Base-by-base conservation (phyloP, 2,329 filamentous ascomycete species). In the Cordyceps javanica region DNA sequence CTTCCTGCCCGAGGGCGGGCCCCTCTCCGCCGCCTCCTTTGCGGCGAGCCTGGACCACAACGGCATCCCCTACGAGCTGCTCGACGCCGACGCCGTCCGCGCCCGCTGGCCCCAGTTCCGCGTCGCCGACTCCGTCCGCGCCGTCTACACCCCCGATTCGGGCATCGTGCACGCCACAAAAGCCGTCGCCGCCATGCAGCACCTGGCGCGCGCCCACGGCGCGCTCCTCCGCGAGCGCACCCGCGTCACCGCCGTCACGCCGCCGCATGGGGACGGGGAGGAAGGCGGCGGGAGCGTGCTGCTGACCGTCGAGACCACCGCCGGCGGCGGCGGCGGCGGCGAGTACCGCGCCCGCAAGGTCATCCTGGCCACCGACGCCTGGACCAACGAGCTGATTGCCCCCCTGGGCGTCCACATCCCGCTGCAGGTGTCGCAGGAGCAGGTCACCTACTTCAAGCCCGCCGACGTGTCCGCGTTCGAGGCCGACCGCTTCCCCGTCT, bases 321-420 rank as follows among this genome's bases (percentile, higher is more conserved):
- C n/a, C n/a, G n/a, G n/a, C n/a, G n/a, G n/a, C n/a, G n/a, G n/a
- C n/a, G n/a, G n/a, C n/a, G 21, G 42, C 16, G 59, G 60, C 25
- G 32, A 14, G 1, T 59, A 48, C 16, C 36, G n/a, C 9, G 59
- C 60, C 7, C 42, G 38, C 2, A 62, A 60, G 45, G 42, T 62
- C 30, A 59, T 62, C 41, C 48, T 62, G 1, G 53, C 60, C 3
- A 44, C 60, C 3, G 60, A 62, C 26, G 60, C 60, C 10, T 62
- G 60, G 60, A 58, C 39, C 11, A 62, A 60, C 49, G 49, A 55
- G 39, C 56, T 62, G 36, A 49, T 59, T 9, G 39, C 39, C 0
- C 60, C 60, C 7, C 53, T 62, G 11, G 53, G 58, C 7, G 56
- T 42, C 30, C 39, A 54, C 11, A 83, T 72, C 5, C 51, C 57